These are phyloP conservation scores for Coniochaeta sp. DNA, from an alignment of 2,329 filamentous ascomycete genomes.

Conservation along the genomic window DNA sequence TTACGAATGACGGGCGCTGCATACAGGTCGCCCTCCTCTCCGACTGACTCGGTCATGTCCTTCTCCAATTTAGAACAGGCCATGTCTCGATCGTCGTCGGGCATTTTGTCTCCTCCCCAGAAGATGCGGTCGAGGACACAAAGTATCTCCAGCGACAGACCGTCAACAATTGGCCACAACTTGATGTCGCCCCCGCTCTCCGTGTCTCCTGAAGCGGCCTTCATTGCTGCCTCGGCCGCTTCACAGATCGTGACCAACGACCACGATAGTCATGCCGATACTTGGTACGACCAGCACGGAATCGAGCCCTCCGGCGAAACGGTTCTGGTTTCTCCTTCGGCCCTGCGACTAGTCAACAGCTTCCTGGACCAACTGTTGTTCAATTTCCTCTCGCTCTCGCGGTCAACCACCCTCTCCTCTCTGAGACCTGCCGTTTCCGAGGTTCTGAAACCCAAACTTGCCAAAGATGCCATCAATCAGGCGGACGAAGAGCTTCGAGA, in stretches of 20 bases:
- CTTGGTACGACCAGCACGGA: conserved; percentile 63
- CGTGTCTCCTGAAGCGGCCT: conserved; percentile 72
- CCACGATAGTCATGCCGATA: conserved; percentile 66
- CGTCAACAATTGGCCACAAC: conserved; percentile 52
- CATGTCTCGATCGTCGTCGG: conserved; percentile 17
- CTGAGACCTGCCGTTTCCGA: conserved; percentile 79
- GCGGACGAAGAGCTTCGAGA: conserved; percentile 55
- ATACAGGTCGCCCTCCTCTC: neutral
- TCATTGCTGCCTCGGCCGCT: conserved; percentile 81
- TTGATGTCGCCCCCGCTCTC: conserved; percentile 59
- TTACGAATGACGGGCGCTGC: neutral
- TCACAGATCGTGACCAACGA: conserved; percentile 88
- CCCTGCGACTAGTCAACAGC: conserved; percentile 74
- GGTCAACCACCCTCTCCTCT: conserved; percentile 66
- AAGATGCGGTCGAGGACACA: conserved; percentile 40
- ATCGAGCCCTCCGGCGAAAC: conserved; percentile 59
- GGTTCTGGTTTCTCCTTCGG: conserved; percentile 63
- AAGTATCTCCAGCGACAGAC: conserved; percentile 65
- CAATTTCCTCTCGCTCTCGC: conserved; percentile 75
- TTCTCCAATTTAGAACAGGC: conserved; percentile 15
- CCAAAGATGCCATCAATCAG: conserved; percentile 49
- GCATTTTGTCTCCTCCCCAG: conserved; percentile 17
- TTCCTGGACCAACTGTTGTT: conserved; percentile 93
- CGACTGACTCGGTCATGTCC: conserved; percentile 1
- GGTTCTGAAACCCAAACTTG: conserved; percentile 82